Evolutionary conservation across 805 yeast species (phyloP).

Genomic region (Candida sanyiensis): DNA sequence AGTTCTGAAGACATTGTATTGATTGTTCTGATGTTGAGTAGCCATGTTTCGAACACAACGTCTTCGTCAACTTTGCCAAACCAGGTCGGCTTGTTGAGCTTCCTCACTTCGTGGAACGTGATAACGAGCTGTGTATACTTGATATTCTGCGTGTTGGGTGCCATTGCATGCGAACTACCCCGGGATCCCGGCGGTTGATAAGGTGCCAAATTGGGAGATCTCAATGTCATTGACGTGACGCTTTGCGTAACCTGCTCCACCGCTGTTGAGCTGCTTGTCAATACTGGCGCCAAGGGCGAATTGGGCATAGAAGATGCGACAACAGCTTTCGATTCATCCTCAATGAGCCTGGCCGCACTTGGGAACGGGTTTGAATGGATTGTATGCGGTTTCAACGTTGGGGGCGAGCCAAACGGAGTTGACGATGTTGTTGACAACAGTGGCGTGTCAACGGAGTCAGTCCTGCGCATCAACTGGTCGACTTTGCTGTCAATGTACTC

Average conservation of each 20-base stretch:
- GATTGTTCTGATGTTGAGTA: conserved; percentile 42
- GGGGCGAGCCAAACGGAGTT: conserved; percentile 23
- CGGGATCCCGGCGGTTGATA: conserved; percentile 5
- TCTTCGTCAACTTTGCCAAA: conserved; percentile 41
- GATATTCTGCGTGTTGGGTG: conserved; percentile 10
- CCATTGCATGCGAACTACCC: conserved; percentile 1
- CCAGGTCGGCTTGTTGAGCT: conserved; percentile 48
- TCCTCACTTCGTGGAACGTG: conserved; percentile 35
- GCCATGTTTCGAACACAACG: conserved; percentile 69
- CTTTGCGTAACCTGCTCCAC: conserved; percentile 4
- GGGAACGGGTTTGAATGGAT: conserved; percentile 15
- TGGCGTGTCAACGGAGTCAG: conserved; percentile 17
- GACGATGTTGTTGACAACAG: conserved; percentile 17
- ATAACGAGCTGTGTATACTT: conserved; percentile 32
- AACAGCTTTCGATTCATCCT: conserved; percentile 7
- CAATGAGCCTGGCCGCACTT: conserved; percentile 16
- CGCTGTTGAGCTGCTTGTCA: conserved; percentile 2
- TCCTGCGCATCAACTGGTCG: conserved; percentile 26
- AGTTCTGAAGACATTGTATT: conserved; percentile 23
- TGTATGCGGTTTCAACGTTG: conserved; percentile 7
- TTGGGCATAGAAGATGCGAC: conserved; percentile 7
- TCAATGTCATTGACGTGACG: conserved; percentile 2
- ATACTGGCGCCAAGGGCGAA: conserved; percentile 5
- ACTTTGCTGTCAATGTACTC: conserved; percentile 33
- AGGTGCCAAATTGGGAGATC: conserved; percentile 9